Evolutionary conservation across 805 yeast species (phyloP).

Genomic region (Suhomyces xylopsoci): DNA sequence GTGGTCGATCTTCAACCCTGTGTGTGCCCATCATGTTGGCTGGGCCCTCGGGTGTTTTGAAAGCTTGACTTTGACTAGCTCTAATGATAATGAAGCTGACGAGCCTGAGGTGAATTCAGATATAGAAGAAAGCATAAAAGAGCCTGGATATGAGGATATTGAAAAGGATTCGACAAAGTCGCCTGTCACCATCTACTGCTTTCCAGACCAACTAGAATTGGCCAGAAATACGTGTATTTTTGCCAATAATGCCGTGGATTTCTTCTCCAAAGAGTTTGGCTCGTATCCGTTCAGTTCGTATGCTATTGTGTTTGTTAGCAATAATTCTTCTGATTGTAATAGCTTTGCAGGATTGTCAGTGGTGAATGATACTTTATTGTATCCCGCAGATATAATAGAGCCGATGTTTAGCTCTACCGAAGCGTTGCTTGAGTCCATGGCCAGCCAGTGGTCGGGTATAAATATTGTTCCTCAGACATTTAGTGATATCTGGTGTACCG

Average conservation of each 20-base stretch:
- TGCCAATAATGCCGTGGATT: conserved; percentile 75
- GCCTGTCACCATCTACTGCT: conserved; percentile 55
- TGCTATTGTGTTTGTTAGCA: conserved; percentile 69
- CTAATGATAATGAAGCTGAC: conserved; percentile 27
- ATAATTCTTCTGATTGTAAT: conserved; percentile 43
- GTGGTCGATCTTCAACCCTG: conserved; percentile 76
- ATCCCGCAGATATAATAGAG: conserved; percentile 73
- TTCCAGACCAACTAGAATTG: conserved; percentile 55
- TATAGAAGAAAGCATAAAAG: not conserved
- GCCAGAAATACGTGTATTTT: conserved; percentile 74
- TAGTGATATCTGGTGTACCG: conserved; percentile 84
- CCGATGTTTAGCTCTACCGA: conserved; percentile 73
- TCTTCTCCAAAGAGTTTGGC: conserved; percentile 82
- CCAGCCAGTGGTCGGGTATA: conserved; percentile 92
- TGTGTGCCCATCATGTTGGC: conserved; percentile 91
- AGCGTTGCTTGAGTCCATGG: conserved; percentile 61
- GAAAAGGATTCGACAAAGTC: conserved; percentile 31
- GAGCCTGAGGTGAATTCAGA: conserved; percentile 28
- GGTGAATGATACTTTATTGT: conserved; percentile 58
- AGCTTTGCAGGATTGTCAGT: conserved; percentile 76
- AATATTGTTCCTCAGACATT: conserved; percentile 77
- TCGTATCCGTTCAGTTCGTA: conserved; percentile 88
- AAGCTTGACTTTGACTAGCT: conserved; percentile 50
- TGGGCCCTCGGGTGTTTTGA: conserved; percentile 92
- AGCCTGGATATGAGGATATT: conserved; percentile 17